Conservation (phyloP, 2,329 filamentous ascomycete genomes). For the Trichoderma asperellum region DNA sequence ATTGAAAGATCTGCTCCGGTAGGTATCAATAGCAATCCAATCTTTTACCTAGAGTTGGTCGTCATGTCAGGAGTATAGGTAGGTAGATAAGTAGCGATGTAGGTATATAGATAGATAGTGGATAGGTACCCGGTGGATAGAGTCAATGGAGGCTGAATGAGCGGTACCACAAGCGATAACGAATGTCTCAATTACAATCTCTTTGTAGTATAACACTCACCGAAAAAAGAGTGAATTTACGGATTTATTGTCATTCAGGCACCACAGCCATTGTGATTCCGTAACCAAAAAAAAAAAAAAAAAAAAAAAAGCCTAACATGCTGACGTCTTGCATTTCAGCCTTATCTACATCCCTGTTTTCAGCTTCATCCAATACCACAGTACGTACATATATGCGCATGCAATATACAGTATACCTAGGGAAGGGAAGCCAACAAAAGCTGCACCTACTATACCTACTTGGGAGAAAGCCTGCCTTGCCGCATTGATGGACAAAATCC, state of each 20-base stretch:
- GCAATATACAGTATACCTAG: neutral
- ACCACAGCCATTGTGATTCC: neutral
- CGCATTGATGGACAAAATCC: neutral
- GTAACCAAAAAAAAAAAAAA: neutral
- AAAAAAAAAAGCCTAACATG: conserved; percentile 3
- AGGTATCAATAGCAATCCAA: conserved; percentile 9
- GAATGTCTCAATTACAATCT: neutral
- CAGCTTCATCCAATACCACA: conserved; percentile 12
- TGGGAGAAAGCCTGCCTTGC: neutral
- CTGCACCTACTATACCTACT: neutral
- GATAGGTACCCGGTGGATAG: neutral
- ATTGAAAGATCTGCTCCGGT: neutral
- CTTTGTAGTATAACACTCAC: neutral
- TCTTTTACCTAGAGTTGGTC: neutral
- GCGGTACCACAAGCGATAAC: conserved; percentile 8
- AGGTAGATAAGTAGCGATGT: too few species aligned
- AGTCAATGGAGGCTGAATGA: neutral
- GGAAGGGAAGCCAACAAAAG: neutral
- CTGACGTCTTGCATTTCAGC: conserved; percentile 21
- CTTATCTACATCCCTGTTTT: conserved; percentile 27
- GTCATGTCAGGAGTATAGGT: neutral
- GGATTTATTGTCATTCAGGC: neutral
- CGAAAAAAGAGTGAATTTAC: neutral
- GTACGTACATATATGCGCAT: neutral
- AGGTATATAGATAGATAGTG: neutral